phyloP scores from a whole-genome alignment of 305 asterid genomes.

The Andrographis paniculata region DNA sequence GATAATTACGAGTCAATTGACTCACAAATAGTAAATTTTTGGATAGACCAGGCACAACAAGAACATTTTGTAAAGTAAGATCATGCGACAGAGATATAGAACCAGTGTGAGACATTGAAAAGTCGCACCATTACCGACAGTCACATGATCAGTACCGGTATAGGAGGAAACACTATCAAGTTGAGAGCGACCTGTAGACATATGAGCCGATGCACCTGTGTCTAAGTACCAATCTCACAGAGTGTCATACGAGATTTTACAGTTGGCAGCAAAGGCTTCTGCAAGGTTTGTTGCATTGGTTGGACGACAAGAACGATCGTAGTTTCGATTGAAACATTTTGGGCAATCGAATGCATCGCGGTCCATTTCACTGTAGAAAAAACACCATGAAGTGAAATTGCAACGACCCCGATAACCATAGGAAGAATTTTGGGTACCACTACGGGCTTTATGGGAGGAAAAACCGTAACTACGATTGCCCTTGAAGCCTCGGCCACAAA shows the following conservation, averaged over 20 bases:
- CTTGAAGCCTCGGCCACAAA: not conserved
- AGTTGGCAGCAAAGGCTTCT: not conserved
- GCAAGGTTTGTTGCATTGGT: not conserved
- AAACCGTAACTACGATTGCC: not conserved
- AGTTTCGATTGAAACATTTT: not conserved
- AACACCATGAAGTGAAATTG: not conserved
- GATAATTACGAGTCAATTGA: conserved; percentile 8
- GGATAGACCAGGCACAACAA: conserved; percentile 11
- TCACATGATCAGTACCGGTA: too few species aligned
- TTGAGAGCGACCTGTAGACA: not conserved
- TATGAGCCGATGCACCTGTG: conserved; percentile 5
- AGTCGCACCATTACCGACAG: too few species aligned
- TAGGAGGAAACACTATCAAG: not conserved
- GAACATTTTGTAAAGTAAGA: not conserved
- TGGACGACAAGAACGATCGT: not conserved
- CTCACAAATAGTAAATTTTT: conserved; percentile 14
- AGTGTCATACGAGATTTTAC: not conserved
- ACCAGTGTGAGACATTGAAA: not conserved
- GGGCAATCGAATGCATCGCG: not conserved
- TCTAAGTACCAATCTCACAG: not conserved
- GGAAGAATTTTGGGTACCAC: too few species aligned
- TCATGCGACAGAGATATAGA: not conserved
- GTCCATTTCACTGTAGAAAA: not conserved
- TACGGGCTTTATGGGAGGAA: not conserved
- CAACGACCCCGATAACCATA: too few species aligned